Evolutionary conservation across 352 stramenopile genomes (phyloP).

Genomic region (Pseudoperonospora humuli): DNA sequence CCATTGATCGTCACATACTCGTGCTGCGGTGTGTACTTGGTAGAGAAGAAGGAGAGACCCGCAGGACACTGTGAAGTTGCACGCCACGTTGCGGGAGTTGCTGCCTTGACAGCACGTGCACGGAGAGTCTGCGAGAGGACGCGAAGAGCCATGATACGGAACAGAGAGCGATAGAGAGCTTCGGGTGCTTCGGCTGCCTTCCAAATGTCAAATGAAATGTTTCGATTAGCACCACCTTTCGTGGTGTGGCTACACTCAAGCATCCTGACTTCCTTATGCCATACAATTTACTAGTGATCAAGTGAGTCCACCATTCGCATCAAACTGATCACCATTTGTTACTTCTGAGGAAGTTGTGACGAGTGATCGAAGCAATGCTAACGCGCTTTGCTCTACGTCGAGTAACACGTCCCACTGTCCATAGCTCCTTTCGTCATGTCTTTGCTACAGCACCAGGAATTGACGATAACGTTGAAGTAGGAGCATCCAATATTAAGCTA

Average conservation of each 20-base stretch:
- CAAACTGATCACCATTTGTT: neutral
- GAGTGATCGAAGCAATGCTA: slow-evolving; percentile 17
- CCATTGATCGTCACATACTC: slow-evolving; percentile 81
- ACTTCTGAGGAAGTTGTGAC: no score
- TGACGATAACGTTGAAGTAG: neutral
- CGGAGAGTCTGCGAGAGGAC: slow-evolving; percentile 49
- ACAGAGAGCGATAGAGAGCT: neutral
- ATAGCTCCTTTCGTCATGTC: slow-evolving; percentile 5
- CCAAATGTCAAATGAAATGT: slow-evolving; percentile 23
- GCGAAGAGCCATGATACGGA: slow-evolving; percentile 39
- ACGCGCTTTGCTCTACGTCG: slow-evolving; percentile 16
- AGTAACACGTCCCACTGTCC: slow-evolving; percentile 5
- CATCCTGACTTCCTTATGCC: slow-evolving; percentile 1
- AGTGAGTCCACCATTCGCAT: neutral
- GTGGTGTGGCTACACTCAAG: slow-evolving; percentile 6
- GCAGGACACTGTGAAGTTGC: slow-evolving; percentile 32
- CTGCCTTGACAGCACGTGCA: slow-evolving; percentile 19
- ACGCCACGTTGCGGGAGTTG: slow-evolving; percentile 22
- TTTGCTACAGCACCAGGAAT: neutral
- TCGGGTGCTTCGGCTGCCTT: slow-evolving; percentile 9
- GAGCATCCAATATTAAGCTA: slow-evolving; percentile 18
- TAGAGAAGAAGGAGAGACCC: slow-evolving; percentile 56
- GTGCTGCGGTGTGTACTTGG: slow-evolving; percentile 82
- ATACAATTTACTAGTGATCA: slow-evolving; percentile 1
- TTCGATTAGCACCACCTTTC: neutral